Base-by-base conservation (phyloP, 306 rosid species). In the Citrullus mucosospermus region DNA sequence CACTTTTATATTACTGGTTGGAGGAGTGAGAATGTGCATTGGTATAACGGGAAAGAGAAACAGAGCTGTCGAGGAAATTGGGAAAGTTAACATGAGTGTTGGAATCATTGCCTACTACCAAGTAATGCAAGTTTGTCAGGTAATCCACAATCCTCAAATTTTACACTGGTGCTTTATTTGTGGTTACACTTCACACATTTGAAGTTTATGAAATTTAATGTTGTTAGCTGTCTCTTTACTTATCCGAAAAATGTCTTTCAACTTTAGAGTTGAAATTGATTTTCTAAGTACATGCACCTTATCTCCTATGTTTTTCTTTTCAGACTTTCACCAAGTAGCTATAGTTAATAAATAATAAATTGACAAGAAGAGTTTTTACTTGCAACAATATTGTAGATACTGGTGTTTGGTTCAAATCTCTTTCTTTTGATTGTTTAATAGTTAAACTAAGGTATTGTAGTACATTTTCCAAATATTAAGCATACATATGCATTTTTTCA, bases 121-220 rank as follows among this genome's bases (percentile, higher is more conserved):
- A 85, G 88, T 90, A 85, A 94, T 92, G 89, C 92, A 92, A 88
- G 97, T 94, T 87, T 94, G 93, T 84, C 97, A 94, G 97, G 98
- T 92, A 83, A 61, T 75, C 61, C 30, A 54, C 18, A 51, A 43
- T 55, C 51, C 75, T 75, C 8, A 18, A 17, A 32, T 74, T 38
- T 18, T 17, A 48, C 28, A 3, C 28, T 30, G 30, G 17, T 9
- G 61, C 77, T 14, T 48, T 15, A 39, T 48, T 22, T 72, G 43
- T 16, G 32, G 61, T 73, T 71, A 48, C 25, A 25, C 13, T 14
- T 71, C 56, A 20, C 18, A 69, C 54, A 22, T 69, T 43, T 69
- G 56, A 44, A 69, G 50, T 11, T n/a, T 9, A 59, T 71, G 57
- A 48, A 48, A 25, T 28, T 71, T 48, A 3, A 13, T 48, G 22